Base-by-base conservation (phyloP, 495 filamentous ascomycete genomes). In the Trichodelitschia bisporula region DNA sequence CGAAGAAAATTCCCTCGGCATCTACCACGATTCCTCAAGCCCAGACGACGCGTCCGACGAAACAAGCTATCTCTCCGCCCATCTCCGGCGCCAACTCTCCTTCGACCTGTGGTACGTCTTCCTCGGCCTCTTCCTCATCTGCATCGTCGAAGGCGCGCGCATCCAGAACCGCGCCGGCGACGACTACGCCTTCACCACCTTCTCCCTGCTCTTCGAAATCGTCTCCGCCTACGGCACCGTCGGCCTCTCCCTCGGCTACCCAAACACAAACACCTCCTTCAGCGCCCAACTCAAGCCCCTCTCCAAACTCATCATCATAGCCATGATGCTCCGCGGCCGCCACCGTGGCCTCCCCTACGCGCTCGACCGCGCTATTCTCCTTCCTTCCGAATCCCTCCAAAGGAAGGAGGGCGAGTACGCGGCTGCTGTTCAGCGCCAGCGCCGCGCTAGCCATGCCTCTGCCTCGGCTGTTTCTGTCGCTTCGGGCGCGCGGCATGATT, bases 31-130 rank as follows among this genome's bases (percentile, higher is more conserved):
- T 1, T 46, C 55, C 0, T 34, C 44, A 0, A 38, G 39, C 5
- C 60, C 69, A n/a, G 50, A 57, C 18, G 41, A 49, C 2, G 43
- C 40, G 1, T 53, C 54, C 26, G 61, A 51, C 16, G 66, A 73
- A 21, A 63, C 74, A 17, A 79, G 66, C 35, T 93, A 92, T 40
- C 69, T 93, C 32, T 74, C 77, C 9, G 64, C 75, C 21, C 84
- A 95, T 59, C 61, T 93, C 41, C 72, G 80, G 6, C 67, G 70
- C 25, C 84, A 95, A 48, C 63, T 95, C 9, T 78, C 76, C 34
- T 93, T 92, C 49, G 84, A 95, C 50, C 45, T 95, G 42, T 92
- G 83, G 80, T 93, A 76, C 46, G 74, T 95, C 19, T 86, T 84
- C 39, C 47, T 90, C 11, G 84, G 80, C 0, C 58, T 77, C 26